Evolutionary conservation across 1,284 basidiomycete species (phyloP).

Genomic region (Gymnopus androsaceus): DNA sequence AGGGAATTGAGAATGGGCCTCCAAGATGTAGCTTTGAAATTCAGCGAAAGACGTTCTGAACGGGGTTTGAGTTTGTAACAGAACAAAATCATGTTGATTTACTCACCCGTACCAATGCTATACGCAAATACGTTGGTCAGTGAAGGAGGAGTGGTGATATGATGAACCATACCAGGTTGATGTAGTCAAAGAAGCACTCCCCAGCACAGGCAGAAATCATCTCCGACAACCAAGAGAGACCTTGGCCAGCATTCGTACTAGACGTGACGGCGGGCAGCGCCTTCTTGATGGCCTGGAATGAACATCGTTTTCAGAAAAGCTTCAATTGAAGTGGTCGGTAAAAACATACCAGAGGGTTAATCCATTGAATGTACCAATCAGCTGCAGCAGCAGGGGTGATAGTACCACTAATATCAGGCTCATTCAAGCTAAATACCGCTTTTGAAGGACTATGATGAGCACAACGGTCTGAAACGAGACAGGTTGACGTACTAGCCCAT

Average conservation of each 20-base stretch:
- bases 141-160: background rate
- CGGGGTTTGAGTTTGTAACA: background rate
- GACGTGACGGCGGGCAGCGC: slow-evolving; percentile 38
- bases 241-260: slow-evolving; percentile 28
- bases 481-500: slow-evolving; percentile 26
- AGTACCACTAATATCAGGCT: slow-evolving; percentile 33
- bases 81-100: background rate
- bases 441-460: background rate
- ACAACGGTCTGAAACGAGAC: background rate
- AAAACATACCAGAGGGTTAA: slow-evolving; percentile 33
- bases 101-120: slow-evolving; percentile 35
- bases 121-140: background rate
- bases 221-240: slow-evolving; percentile 35
- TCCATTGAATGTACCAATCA: slow-evolving; percentile 36
- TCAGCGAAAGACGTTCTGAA: slow-evolving; percentile 23
- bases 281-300: slow-evolving; percentile 28
- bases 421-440: slow-evolving; percentile 41
- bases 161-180: slow-evolving; percentile 27
- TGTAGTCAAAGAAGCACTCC: slow-evolving; percentile 32
- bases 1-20: slow-evolving; percentile 31
- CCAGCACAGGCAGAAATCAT: slow-evolving; percentile 35
- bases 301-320: background rate
- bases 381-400: slow-evolving; percentile 33
- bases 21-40: slow-evolving; percentile 30
- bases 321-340: background rate